Percentiles rank a stretch among this genome's conserved stretches.
These are phyloP conservation scores for Prunus campanulata DNA, from an alignment of 306 rosid species.

Conservation along the genomic window DNA sequence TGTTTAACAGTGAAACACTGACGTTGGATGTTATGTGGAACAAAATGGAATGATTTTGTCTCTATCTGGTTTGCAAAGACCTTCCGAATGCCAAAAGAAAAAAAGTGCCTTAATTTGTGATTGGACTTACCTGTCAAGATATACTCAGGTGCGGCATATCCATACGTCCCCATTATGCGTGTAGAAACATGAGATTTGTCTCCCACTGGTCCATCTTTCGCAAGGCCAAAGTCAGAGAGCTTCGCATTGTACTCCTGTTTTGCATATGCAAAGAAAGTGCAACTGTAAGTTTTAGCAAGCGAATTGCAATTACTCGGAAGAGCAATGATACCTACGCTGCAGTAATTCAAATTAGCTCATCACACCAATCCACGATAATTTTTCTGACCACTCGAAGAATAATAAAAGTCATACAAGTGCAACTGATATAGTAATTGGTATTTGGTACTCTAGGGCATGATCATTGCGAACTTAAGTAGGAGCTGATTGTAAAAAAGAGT, in stretches of 20 bases:
- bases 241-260: conserved; percentile 92
- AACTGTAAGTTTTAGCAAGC: conserved; percentile 6
- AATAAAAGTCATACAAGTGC: not conserved
- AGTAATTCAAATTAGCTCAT: not conserved
- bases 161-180: conserved; percentile 96
- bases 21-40: not conserved
- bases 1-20: not conserved
- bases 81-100: not conserved
- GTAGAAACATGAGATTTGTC: conserved; percentile 97
- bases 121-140: conserved; percentile 71
- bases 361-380: not conserved
- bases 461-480: not conserved
- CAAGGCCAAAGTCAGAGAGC: conserved; percentile 96
- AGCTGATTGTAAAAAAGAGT: not conserved
- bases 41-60: not conserved
- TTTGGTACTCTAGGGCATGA: not conserved
- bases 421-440: not conserved
- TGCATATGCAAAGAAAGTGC: conserved; percentile 7
- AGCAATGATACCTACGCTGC: not conserved
- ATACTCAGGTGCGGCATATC: conserved; percentile 98
- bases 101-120: not conserved
- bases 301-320: not conserved
- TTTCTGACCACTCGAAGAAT: not conserved
- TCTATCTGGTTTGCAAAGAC: not conserved
- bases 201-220: conserved; percentile 95